Evolutionary conservation across 1,284 basidiomycete genomes (phyloP).

Genomic region (Moesziomyces antarcticus): DNA sequence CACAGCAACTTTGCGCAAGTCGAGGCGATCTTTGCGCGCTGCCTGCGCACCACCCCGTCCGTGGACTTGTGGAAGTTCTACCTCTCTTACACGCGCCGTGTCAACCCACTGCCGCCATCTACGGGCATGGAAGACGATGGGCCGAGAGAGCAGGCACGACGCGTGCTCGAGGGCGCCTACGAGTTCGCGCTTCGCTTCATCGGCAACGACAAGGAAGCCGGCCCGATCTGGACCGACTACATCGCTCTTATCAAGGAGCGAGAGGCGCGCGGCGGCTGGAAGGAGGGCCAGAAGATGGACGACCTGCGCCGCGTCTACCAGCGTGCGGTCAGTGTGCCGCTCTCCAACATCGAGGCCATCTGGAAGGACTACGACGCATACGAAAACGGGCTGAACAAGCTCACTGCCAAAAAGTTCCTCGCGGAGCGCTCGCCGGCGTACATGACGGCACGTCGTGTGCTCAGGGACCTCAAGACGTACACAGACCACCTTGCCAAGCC

Average conservation of each 20-base stretch:
- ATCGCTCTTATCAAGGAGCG: slow-evolving; percentile 85
- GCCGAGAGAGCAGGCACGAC: slow-evolving; percentile 75
- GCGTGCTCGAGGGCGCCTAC: slow-evolving; percentile 84
- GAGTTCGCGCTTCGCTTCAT: slow-evolving; percentile 92
- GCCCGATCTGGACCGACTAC: slow-evolving; percentile 74
- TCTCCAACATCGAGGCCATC: slow-evolving; percentile 89
- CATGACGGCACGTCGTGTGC: slow-evolving; percentile 91
- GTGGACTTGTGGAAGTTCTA: slow-evolving; percentile 85
- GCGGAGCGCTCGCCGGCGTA: slow-evolving; percentile 83
- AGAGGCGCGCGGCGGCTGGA: slow-evolving; percentile 76
- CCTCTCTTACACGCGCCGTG: slow-evolving; percentile 63
- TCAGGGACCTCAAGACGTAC: slow-evolving; percentile 78
- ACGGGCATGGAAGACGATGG: slow-evolving; percentile 69
- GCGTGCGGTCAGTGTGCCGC: slow-evolving; percentile 89
- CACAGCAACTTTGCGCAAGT: slow-evolving; percentile 74
- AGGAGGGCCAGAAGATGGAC: slow-evolving; percentile 95
- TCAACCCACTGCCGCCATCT: slow-evolving; percentile 63
- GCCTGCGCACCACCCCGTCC: slow-evolving; percentile 81
- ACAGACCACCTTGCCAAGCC: slow-evolving; percentile 71
- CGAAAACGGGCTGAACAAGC: slow-evolving; percentile 88
- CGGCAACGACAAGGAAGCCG: slow-evolving; percentile 76
- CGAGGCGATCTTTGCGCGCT: slow-evolving; percentile 77
- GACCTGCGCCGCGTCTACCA: slow-evolving; percentile 90
- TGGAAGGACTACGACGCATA: slow-evolving; percentile 97
- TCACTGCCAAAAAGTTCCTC: slow-evolving; percentile 95